Percentiles rank a stretch among this genome's conserved stretches.
phyloP scores from a whole-genome alignment of 2,329 filamentous ascomycete species.

The Pyrenophora graminea region DNA sequence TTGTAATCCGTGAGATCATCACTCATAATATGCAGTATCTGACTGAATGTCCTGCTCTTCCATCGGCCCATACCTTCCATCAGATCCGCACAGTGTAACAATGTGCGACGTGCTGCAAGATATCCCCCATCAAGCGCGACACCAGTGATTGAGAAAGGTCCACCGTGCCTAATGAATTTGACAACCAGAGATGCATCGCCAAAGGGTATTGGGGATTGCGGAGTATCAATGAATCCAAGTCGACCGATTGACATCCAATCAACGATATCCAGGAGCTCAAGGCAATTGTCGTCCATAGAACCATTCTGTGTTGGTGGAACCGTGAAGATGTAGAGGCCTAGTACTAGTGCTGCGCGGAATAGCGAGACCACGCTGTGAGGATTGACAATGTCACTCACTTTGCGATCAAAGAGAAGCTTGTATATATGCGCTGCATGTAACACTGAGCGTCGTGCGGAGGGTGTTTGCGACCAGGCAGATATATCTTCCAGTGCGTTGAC shows the following conservation, averaged over 20 bases:
- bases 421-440: slow-evolving; percentile 59
- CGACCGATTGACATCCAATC: slow-evolving; percentile 55
- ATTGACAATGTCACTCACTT: slow-evolving; percentile 57
- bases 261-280: slow-evolving; percentile 57
- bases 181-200: slow-evolving; percentile 41
- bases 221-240: slow-evolving; percentile 50
- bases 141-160: slow-evolving; percentile 54
- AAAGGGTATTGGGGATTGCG: slow-evolving; percentile 20
- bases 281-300: slow-evolving; percentile 30
- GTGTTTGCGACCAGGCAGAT: slow-evolving; percentile 56
- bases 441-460: slow-evolving; percentile 55
- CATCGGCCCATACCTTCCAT: slow-evolving; percentile 59
- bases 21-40: slow-evolving; percentile 61
- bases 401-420: slow-evolving; percentile 56
- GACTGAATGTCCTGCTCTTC: slow-evolving; percentile 56
- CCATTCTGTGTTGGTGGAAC: slow-evolving; percentile 43
- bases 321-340: slow-evolving; percentile 59
- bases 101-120: slow-evolving; percentile 55
- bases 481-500: slow-evolving; percentile 57
- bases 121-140: slow-evolving; percentile 56
- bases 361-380: slow-evolving; percentile 57
- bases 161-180: slow-evolving; percentile 56
- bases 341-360: slow-evolving; percentile 57
- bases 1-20: slow-evolving; percentile 52
- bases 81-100: slow-evolving; percentile 58